Base-by-base conservation (phyloP, 805 yeast species). In the Kazachstania taianensis region DNA sequence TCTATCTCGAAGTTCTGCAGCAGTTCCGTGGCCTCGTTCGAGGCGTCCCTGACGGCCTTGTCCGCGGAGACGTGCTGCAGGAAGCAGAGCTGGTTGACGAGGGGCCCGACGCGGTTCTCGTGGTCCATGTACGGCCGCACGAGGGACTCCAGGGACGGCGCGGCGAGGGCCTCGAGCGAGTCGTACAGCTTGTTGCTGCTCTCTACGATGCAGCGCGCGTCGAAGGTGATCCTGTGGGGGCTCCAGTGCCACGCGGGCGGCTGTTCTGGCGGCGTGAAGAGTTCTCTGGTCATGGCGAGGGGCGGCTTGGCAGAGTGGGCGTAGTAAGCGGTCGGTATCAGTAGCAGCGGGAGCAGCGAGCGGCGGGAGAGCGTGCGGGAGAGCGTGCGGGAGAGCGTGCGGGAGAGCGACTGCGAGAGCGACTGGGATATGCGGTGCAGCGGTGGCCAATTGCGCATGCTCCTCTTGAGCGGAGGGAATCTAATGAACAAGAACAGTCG, bases 11-110 rank as follows among this genome's bases (percentile, higher is more conserved):
- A 71, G 33, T 75, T 70, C 35, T 72, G 67, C 29, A 80, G 55
- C 40, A 65, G 50, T 50, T 73, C 73, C 42, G 78, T 81, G 0
- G 83, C 78, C 41, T 70, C 62, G 30, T 69, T 68, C 2, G 87
- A 75, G 3, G 85, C 83, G 43, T 80, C 83, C 49, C 95, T 69
- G 22, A 81, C 52, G n/a, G 60, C 73, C 49, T 76, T 72, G 43
- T 70, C 66, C 15, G 74, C 49, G 3, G 87, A 78, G 8, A 84
- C 87, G 45, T 79, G 78, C 55, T 77, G 84, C 49, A 75, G 78
- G 52, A 84, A 83, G 14, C 78, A 63, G 46, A 81, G 56, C 45
- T 69, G 78, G 46, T 69, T 70, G 19, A 63, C 62, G 5, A 66
- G 35, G 5, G 67, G 67, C 7, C 64, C 57, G 29, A 67, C 63